Evolutionary conservation across 2,329 filamentous ascomycete genomes (phyloP), one percentile per base, ranked within the genome.

Genomic region (Diaporthe sp.): DNA sequence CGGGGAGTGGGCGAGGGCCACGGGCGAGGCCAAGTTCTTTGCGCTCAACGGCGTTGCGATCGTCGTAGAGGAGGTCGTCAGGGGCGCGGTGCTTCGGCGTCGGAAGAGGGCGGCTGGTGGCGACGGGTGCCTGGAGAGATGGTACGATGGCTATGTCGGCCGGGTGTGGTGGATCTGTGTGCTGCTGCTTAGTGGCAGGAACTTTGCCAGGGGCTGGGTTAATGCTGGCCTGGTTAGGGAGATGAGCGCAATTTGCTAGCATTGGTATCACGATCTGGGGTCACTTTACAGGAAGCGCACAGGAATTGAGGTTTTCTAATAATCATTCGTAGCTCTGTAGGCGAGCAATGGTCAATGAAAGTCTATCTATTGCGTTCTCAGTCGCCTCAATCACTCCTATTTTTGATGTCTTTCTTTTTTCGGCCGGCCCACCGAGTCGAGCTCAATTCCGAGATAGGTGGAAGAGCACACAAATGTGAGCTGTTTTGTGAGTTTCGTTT

Each of bases 191-290:
- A 84, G 79, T 25, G 84, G 84, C 0, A 80, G 84, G 47, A 83
- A 84, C 55, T 85, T 86, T 71, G 84, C 84, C 5, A 78, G 84
- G 55, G 84, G 84, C 2, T 85, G 84, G 84, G 82, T 84, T 1
- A 82, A 83, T 70, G 81, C 82, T 44, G 82, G 83, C 0, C 76
- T 85, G 50, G 83, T 85, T 1, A 79, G 77, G 51, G 77, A 78
- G 70, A 77, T 78, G 65, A 73, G 73, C 50, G 73, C 44, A 1
- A 51, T 73, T 9, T 1, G 13, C 4, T 39, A 30, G 63, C 32
- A 47, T 65, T 51, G 10, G 1, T 7, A 37, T 53, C 63, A 68
- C 32, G 12, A 8, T 51, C n/a, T 22, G 15, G 7, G 22, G 32
- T 53, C 47, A 68, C 15, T 51, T 27, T 13, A 19, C 6, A 1